These are phyloP conservation scores for Hippophae tibetana DNA, from an alignment of 306 rosid genomes.

Conservation along the genomic window DNA sequence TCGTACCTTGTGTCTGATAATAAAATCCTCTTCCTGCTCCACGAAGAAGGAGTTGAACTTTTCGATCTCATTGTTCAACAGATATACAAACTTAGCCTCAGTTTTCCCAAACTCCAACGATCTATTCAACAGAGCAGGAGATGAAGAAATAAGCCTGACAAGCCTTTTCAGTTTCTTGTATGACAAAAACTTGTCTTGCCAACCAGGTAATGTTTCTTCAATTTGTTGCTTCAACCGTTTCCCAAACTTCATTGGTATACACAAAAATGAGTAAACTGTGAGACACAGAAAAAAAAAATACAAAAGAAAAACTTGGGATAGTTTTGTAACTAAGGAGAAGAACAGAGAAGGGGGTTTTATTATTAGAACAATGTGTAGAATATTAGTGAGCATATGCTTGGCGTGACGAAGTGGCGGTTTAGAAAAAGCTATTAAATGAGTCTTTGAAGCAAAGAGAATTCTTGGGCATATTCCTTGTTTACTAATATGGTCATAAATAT, in stretches of 20 bases:
- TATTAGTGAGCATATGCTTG: conserved; percentile 74
- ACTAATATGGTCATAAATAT: conserved; percentile 15
- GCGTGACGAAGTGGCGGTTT: conserved; percentile 54
- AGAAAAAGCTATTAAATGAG: conserved; percentile 31
- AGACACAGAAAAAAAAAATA: background rate
- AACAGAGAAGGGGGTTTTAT: conserved; percentile 19
- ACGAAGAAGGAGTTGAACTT: conserved; percentile 74
- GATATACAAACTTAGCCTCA: conserved; percentile 49
- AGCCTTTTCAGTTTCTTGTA: conserved; percentile 83
- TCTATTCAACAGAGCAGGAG: conserved; percentile 24
- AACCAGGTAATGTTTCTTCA: conserved; percentile 54
- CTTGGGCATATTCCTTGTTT: conserved; percentile 53
- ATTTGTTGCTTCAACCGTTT: conserved; percentile 71
- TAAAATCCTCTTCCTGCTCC: conserved; percentile 80
- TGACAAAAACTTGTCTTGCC: conserved; percentile 73
- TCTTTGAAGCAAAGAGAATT: conserved; percentile 38
- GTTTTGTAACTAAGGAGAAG: conserved; percentile 9
- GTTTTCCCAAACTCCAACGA: conserved; percentile 30
- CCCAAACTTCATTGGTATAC: conserved; percentile 58
- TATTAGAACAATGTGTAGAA: conserved; percentile 34
- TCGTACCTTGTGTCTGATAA: conserved; percentile 59
- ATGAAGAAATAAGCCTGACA: conserved; percentile 32
- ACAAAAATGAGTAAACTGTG: background rate
- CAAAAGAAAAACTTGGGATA: background rate
- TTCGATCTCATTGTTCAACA: conserved; percentile 75